These are phyloP conservation scores for Geosmithia morbida DNA, from an alignment of 2,329 filamentous ascomycete genomes.

Conservation along the genomic window DNA sequence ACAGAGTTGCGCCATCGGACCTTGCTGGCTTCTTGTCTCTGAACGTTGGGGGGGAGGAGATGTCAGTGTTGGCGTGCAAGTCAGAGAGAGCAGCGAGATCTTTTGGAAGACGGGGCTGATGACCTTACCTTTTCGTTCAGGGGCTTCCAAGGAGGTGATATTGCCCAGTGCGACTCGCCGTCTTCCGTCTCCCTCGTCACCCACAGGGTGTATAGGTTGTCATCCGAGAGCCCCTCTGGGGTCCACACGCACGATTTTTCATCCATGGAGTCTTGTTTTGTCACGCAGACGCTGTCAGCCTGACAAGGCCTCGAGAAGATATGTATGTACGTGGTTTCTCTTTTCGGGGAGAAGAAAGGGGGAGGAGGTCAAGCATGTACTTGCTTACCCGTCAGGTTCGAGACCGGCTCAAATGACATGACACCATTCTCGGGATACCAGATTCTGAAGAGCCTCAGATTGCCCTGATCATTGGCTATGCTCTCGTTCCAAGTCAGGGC, in stretches of 20 bases:
- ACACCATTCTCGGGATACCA: conserved; percentile 15
- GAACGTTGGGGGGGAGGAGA: not conserved
- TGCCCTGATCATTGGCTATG: conserved; percentile 6
- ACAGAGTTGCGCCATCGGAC: conserved; percentile 13
- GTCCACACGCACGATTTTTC: conserved; percentile 13
- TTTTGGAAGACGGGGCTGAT: not conserved
- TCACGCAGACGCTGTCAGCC: too few relatives aligned
- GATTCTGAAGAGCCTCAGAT: conserved; percentile 15
- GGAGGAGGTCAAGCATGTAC: too few relatives aligned
- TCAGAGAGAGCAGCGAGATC: not conserved
- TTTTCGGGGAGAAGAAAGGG: too few relatives aligned
- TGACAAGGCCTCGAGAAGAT: too few relatives aligned
- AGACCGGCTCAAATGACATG: conserved; percentile 12
- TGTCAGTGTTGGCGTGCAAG: not conserved
- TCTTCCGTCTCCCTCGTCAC: conserved; percentile 9
- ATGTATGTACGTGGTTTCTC: too few relatives aligned
- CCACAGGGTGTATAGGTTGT: conserved; percentile 14
- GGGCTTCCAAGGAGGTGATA: conserved; percentile 16
- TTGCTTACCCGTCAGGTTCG: conserved; percentile 14
- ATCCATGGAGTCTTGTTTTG: conserved; percentile 13
- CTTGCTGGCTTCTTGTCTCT: conserved; percentile 9
- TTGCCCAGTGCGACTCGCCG: conserved; percentile 11
- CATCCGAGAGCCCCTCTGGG: conserved; percentile 10
- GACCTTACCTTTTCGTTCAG: conserved; percentile 8
- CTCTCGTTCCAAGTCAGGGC: conserved; percentile 16